These are phyloP conservation scores for Tricholomella constricta DNA, from an alignment of 768 basidiomycete genomes.

Conservation along the genomic window DNA sequence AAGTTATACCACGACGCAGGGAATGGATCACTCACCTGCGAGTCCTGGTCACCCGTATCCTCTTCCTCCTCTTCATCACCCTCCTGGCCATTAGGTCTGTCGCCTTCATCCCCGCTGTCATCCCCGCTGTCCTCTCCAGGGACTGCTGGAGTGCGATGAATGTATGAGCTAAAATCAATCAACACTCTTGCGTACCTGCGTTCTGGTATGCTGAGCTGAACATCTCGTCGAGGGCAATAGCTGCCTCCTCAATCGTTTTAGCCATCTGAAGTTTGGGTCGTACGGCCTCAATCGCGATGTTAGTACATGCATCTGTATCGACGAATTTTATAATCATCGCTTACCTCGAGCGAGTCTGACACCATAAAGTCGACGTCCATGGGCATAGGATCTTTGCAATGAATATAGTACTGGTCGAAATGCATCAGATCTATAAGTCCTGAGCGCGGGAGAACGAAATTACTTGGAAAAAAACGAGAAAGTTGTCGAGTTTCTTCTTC, in stretches of 20 bases:
- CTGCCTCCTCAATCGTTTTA: constrained; percentile 85
- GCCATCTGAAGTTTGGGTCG: constrained; percentile 74
- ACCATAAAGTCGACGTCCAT: constrained; percentile 99
- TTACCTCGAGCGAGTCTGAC: constrained; percentile 88
- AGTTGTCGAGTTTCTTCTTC: constrained; percentile 91
- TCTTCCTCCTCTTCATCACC: constrained; percentile 68
- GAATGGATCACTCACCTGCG: constrained; percentile 45
- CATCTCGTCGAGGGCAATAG: constrained; percentile 87
- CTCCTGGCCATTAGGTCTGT: constrained; percentile 47
- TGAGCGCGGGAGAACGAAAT: constrained; percentile 6
- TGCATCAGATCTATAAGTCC: not conserved
- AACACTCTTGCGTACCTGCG: constrained; percentile 44
- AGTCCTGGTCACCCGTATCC: constrained; percentile 52
- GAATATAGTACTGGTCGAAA: constrained; percentile 69
- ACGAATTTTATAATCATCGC: constrained; percentile 8
- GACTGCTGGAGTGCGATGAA: constrained; percentile 16
- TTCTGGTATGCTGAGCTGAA: constrained; percentile 67
- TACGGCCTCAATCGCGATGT: constrained; percentile 57
- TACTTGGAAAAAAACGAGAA: constrained; percentile 93
- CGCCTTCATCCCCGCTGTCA: constrained; percentile 68
- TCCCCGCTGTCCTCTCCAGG: constrained; percentile 58
- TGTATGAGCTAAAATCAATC: not conserved
- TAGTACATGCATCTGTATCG: not conserved
- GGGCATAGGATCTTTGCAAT: constrained; percentile 87
- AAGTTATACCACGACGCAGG: not conserved